Evolutionary conservation across 2,329 filamentous ascomycete species (phyloP).

Genomic region (Cordyceps cateniannulata): DNA sequence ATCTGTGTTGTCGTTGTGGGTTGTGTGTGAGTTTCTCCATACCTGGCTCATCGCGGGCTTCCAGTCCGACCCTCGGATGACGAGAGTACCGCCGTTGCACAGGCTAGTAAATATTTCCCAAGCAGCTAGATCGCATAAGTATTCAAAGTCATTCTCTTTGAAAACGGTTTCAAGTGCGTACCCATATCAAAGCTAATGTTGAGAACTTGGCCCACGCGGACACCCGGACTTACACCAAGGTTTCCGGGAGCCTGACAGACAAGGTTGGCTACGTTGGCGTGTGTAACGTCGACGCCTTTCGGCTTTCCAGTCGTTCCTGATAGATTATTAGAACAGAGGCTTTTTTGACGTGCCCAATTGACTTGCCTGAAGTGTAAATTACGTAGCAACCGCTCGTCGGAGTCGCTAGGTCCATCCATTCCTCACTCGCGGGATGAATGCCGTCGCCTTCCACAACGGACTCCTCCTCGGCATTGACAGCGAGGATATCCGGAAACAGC

Average conservation of each 20-base stretch:
- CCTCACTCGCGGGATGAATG: not conserved
- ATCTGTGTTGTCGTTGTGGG: not conserved
- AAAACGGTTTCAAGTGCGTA: conserved; percentile 24
- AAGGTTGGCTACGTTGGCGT: conserved; percentile 48
- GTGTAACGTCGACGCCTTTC: conserved; percentile 53
- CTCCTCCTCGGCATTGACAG: conserved; percentile 25
- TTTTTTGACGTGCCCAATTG: not conserved
- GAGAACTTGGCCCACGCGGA: conserved; percentile 47
- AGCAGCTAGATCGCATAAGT: conserved; percentile 35
- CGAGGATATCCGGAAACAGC: conserved; percentile 19
- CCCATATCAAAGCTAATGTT: conserved; percentile 58
- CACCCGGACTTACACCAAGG: conserved; percentile 42
- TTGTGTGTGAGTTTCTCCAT: conserved; percentile 7
- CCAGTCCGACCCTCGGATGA: conserved; percentile 46
- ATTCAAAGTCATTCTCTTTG: not conserved
- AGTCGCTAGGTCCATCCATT: conserved; percentile 25
- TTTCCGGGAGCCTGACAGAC: conserved; percentile 44
- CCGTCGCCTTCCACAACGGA: not conserved
- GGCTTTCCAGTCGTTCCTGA: conserved; percentile 47
- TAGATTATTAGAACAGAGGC: conserved; percentile 14
- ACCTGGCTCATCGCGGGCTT: conserved; percentile 39
- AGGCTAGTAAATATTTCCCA: conserved; percentile 54
- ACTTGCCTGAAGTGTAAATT: conserved; percentile 48
- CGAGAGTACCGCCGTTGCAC: conserved; percentile 51
- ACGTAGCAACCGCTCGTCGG: conserved; percentile 37